Conservation (phyloP, 192 early-diverging fungal genomes). For the Coemansia asiatica region DNA sequence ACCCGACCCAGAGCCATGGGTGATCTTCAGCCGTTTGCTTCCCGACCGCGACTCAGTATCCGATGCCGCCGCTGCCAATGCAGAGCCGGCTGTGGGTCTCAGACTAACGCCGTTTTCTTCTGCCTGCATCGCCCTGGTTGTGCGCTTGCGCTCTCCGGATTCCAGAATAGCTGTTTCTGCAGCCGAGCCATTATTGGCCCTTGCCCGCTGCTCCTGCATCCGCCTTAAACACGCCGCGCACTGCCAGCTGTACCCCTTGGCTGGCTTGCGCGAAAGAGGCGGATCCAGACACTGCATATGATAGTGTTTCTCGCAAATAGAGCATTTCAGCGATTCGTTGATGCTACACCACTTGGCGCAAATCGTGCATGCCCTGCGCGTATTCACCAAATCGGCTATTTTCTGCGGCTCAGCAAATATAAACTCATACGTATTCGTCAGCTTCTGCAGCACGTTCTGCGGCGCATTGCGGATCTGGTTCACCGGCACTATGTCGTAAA, state of each 20-base stretch:
- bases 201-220: conserved; percentile 34
- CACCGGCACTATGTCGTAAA: conserved; percentile 85
- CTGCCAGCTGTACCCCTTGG: conserved; percentile 87
- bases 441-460: conserved; percentile 63
- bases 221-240: conserved; percentile 69
- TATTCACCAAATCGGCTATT: conserved; percentile 70
- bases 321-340: conserved; percentile 74
- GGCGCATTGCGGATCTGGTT: conserved; percentile 79
- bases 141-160: conserved; percentile 30
- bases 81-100: conserved; percentile 6
- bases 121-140: conserved; percentile 28
- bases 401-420: conserved; percentile 86
- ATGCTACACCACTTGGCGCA: conserved; percentile 71
- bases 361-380: conserved; percentile 66
- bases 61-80: conserved; percentile 15
- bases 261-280: conserved; percentile 71
- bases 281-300: conserved; percentile 84
- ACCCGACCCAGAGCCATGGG: conserved; percentile 17
- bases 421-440: conserved; percentile 73
- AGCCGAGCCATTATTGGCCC: conserved; percentile 11
- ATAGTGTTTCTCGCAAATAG: conserved; percentile 71
- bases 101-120: conserved; percentile 23
- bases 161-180: conserved; percentile 8
- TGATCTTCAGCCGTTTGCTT: conserved; percentile 44
- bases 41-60: conserved; percentile 50